phyloP scores from a whole-genome alignment of 345 rosid genomes.

The Cardamine chenopodiifolia region DNA sequence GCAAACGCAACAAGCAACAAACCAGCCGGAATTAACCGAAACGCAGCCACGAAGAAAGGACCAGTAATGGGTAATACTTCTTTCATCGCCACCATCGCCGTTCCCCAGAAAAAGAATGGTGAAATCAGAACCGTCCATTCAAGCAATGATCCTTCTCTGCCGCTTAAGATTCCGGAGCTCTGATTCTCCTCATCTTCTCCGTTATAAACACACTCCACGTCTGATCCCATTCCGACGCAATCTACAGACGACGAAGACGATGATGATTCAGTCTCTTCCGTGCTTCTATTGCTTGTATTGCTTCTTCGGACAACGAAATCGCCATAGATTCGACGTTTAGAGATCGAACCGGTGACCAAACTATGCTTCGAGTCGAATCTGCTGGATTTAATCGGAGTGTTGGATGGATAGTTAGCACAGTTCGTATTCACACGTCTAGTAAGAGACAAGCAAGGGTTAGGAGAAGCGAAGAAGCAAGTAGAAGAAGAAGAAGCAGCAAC shows the following conservation, averaged over 20 bases:
- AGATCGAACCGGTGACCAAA: constrained; percentile 4
- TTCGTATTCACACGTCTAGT: constrained; percentile 15
- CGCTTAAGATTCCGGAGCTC: constrained; percentile 33
- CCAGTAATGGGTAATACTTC: constrained; percentile 84
- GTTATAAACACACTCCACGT: constrained; percentile 51
- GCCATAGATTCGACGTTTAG: constrained; percentile 34
- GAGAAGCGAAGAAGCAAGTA: constrained; percentile 25
- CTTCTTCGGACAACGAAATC: constrained; percentile 37
- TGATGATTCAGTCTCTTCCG: constrained; percentile 33
- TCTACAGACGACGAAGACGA: constrained; percentile 36
- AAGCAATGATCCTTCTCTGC: constrained; percentile 29
- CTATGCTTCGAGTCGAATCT: constrained; percentile 23
- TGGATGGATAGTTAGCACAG: neutral
- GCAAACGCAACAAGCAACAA: constrained; percentile 72
- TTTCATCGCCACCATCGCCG: constrained; percentile 99
- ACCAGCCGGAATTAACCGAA: constrained; percentile 90
- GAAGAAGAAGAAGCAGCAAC: constrained; percentile 26
- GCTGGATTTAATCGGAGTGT: neutral
- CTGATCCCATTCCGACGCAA: constrained; percentile 62
- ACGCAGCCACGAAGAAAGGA: constrained; percentile 83
- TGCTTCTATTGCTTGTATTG: constrained; percentile 40
- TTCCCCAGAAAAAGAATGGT: constrained; percentile 98
- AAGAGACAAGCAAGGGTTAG: neutral
- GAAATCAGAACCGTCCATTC: constrained; percentile 78
- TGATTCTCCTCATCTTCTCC: constrained; percentile 33